phyloP scores from a whole-genome alignment of 2,329 filamentous ascomycete species.

The Aaosphaeria pasadenensis region DNA sequence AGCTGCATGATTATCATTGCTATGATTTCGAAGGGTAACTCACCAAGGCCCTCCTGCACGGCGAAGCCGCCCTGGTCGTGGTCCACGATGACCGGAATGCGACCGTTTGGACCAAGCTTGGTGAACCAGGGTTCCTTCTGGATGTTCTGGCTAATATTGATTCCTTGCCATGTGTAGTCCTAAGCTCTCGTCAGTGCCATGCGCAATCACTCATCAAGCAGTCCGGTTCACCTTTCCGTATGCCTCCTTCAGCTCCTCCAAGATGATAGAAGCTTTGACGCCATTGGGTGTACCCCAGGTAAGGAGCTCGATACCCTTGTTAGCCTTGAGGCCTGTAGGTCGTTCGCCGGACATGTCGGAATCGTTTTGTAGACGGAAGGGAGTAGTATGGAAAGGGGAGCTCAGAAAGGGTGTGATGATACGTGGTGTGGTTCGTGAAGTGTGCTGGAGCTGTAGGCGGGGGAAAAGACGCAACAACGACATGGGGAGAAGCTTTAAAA shows the following conservation, averaged over 20 bases:
- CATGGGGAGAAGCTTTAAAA: not conserved
- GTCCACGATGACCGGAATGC: slow-evolving; percentile 61
- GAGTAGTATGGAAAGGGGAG: not conserved
- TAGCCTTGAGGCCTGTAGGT: slow-evolving; percentile 51
- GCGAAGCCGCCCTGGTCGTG: slow-evolving; percentile 56
- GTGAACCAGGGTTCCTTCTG: slow-evolving; percentile 64
- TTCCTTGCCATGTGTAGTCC: slow-evolving; percentile 53
- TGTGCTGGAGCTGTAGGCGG: not conserved
- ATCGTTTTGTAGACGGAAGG: not conserved
- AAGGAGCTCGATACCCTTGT: slow-evolving; percentile 59
- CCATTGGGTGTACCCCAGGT: slow-evolving; percentile 47
- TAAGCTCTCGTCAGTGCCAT: not conserved
- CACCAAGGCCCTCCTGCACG: slow-evolving; percentile 36
- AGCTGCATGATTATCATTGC: not conserved
- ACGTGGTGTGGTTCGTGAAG: not conserved
- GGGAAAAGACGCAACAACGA: not conserved
- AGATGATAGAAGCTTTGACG: slow-evolving; percentile 55
- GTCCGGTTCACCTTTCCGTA: slow-evolving; percentile 47
- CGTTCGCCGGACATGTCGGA: not conserved
- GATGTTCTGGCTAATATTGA: slow-evolving; percentile 55
- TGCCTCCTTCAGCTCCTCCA: slow-evolving; percentile 59
- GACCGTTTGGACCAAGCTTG: slow-evolving; percentile 57
- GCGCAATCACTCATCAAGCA: not conserved
- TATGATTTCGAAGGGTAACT: not conserved
- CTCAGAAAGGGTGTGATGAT: not conserved